Percentiles rank a stretch among this genome's conserved stretches.
Conservation (phyloP, 2,329 filamentous ascomycete species). For the Colletotrichum graminicola region DNA sequence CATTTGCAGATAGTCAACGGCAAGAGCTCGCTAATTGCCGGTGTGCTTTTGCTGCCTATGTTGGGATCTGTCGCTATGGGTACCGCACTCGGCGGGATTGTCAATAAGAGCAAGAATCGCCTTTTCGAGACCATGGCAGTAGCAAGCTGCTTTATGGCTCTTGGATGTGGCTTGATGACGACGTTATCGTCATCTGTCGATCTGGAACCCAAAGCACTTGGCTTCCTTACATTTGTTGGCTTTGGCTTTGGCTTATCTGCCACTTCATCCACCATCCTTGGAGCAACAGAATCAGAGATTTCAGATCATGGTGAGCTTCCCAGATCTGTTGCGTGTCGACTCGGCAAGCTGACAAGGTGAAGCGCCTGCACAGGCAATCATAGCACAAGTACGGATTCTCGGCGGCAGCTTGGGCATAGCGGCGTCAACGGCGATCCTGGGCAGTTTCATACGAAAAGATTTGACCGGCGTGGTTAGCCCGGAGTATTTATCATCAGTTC, state of each 20-base stretch:
- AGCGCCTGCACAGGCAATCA: slow-evolving; percentile 66
- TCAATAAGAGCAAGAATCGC: slow-evolving; percentile 58
- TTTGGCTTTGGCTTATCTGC: slow-evolving; percentile 65
- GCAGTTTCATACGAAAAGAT: slow-evolving; percentile 48
- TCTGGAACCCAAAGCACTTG: slow-evolving; percentile 60
- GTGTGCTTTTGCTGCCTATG: slow-evolving; percentile 67
- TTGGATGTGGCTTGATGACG: slow-evolving; percentile 62
- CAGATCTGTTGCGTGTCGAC: not conserved
- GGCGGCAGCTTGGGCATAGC: slow-evolving; percentile 68
- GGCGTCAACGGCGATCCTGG: slow-evolving; percentile 62
- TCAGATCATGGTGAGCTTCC: slow-evolving; percentile 58
- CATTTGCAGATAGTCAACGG: slow-evolving; percentile 64
- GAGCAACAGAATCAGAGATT: slow-evolving; percentile 56
- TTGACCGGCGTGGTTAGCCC: slow-evolving; percentile 48
- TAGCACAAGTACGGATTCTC: slow-evolving; percentile 64
- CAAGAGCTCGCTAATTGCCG: slow-evolving; percentile 59
- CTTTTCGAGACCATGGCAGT: slow-evolving; percentile 58
- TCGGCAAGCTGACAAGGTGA: slow-evolving; percentile 19
- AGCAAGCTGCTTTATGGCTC: slow-evolving; percentile 57
- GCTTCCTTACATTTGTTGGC: slow-evolving; percentile 64
- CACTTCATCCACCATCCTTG: slow-evolving; percentile 61
- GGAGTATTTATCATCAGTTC: slow-evolving; percentile 47
- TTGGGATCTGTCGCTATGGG: slow-evolving; percentile 62
- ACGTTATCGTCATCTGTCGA: slow-evolving; percentile 48
- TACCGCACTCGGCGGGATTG: slow-evolving; percentile 55